Evolutionary conservation across 2,329 filamentous ascomycete genomes (phyloP).

Genomic region (Penicillium sp.): DNA sequence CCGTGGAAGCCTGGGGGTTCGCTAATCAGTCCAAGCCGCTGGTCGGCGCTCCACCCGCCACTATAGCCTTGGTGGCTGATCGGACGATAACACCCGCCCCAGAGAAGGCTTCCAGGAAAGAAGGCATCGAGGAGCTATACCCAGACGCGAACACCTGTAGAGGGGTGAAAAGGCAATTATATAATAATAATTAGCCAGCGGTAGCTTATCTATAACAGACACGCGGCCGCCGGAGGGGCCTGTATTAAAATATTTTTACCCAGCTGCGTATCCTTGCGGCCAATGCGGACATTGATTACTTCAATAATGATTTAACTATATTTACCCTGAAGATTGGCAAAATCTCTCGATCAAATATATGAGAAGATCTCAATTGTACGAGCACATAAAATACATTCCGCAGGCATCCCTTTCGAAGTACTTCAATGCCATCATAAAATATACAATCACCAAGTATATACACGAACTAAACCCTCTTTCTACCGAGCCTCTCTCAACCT

Average conservation of each 20-base stretch:
- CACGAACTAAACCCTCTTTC: neutral
- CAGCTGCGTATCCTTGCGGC: no score
- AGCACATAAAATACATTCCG: neutral
- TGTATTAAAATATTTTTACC: no score
- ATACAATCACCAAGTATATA: neutral
- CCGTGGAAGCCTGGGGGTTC: no score
- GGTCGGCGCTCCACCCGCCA: slow-evolving; percentile 15
- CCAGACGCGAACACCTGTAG: neutral
- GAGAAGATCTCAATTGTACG: no score
- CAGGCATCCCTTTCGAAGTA: no score
- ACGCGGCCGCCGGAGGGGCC: neutral
- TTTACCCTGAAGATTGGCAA: no score
- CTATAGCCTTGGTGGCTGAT: neutral
- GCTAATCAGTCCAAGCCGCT: slow-evolving; percentile 14
- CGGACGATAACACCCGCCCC: neutral
- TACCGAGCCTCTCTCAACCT: neutral
- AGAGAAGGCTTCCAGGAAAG: neutral
- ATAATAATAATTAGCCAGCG: neutral
- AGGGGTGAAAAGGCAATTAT: neutral
- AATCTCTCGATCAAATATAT: no score
- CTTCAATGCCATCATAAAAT: neutral
- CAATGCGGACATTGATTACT: no score
- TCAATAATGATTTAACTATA: no score
- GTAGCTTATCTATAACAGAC: neutral
- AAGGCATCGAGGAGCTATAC: no score